Conservation (phyloP, 495 filamentous ascomycete genomes). For the Oleoguttula mirabilis region DNA sequence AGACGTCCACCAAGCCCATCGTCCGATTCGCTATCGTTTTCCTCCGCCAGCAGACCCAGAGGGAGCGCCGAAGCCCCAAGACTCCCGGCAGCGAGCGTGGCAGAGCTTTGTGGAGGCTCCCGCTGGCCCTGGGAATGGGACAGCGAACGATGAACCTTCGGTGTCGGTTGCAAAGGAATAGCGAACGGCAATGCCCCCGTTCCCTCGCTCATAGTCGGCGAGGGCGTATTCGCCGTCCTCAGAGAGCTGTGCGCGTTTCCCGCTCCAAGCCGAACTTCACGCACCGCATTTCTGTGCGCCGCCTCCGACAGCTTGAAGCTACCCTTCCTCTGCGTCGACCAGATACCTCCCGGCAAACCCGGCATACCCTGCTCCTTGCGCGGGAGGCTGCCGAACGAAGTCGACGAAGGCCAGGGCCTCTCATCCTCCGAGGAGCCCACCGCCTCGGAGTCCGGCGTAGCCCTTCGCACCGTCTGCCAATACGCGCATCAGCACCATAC, state of each 20-base stretch:
- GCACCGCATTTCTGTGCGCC: slow-evolving; percentile 14
- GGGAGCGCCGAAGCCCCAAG: slow-evolving; percentile 7
- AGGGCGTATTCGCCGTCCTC: slow-evolving; percentile 24
- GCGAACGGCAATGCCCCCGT: slow-evolving; percentile 60
- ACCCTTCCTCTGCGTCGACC: slow-evolving; percentile 15
- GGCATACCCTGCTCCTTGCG: slow-evolving; percentile 17
- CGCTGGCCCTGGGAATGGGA: slow-evolving; percentile 90
- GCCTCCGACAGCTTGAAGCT: slow-evolving; percentile 21
- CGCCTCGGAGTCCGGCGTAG: slow-evolving; percentile 87
- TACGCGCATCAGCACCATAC: slow-evolving; percentile 1
- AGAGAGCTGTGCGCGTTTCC: slow-evolving; percentile 5
- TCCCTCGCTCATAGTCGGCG: slow-evolving; percentile 42
- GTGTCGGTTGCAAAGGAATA: slow-evolving; percentile 81
- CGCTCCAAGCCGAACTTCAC: slow-evolving; percentile 10
- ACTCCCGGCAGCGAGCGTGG: slow-evolving; percentile 51
- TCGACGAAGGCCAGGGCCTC: slow-evolving; percentile 18
- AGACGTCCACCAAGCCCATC: slow-evolving; percentile 10
- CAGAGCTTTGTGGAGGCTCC: slow-evolving; percentile 3
- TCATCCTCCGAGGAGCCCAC: slow-evolving; percentile 90
- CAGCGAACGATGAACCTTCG: slow-evolving; percentile 86
- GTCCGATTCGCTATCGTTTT: slow-evolving; percentile 12
- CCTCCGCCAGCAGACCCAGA: slow-evolving; percentile 15
- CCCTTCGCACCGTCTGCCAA: slow-evolving; percentile 42
- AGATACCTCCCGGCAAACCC: slow-evolving; percentile 17
- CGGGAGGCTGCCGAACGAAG: slow-evolving; percentile 19